phyloP scores from a whole-genome alignment of 257 asterid species.

The Solanum pinnatisectum region DNA sequence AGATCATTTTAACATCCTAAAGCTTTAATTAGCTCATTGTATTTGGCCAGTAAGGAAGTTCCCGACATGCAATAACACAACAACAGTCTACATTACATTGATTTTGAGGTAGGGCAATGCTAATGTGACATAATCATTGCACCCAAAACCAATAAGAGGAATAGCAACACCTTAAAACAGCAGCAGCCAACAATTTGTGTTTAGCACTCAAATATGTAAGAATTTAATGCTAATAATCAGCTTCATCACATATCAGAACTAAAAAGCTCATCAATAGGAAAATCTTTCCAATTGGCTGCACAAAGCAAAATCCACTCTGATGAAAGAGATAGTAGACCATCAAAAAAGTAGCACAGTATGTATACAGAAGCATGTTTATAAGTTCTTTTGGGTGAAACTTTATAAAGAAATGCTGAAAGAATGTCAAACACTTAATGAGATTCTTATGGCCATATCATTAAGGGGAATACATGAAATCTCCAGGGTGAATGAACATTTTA shows the following conservation, averaged over 20 bases:
- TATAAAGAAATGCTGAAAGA: background rate
- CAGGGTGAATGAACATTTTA: background rate
- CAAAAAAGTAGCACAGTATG: background rate
- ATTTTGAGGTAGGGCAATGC: background rate
- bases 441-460: background rate
- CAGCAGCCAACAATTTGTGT: background rate
- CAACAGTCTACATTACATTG: background rate
- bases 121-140: background rate
- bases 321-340: background rate
- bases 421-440: background rate
- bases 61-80: background rate
- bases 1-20: background rate
- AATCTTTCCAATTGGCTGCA: background rate
- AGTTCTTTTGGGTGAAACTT: background rate
- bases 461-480: background rate
- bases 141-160: background rate
- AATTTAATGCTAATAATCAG: background rate
- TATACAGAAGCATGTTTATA: background rate
- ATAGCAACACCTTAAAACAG: background rate
- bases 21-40: background rate
- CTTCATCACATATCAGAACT: background rate
- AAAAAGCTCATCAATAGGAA: background rate
- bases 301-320: background rate
- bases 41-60: background rate
- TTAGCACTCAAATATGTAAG: background rate